A percentile compares a stretch with the other conserved stretches of the same genome.
Conservation (phyloP, 2,329 filamentous ascomycete species). For the Aspergillus floridensis region DNA sequence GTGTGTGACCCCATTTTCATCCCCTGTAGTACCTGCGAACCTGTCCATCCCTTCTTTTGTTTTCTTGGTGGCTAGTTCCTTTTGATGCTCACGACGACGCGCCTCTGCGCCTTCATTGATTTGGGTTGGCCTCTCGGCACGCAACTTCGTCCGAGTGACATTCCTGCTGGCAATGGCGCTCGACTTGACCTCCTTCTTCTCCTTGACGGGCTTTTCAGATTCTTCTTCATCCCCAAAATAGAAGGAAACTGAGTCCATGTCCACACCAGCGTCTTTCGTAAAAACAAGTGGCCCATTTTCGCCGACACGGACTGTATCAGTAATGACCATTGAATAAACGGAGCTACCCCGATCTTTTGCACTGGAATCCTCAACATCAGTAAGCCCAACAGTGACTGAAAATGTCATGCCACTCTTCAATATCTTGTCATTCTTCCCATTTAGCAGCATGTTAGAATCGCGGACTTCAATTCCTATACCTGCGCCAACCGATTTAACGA, state of each 20-base stretch:
- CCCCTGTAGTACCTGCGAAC: conserved; percentile 81
- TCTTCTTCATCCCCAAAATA: conserved; percentile 95
- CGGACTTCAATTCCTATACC: conserved; percentile 91
- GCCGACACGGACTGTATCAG: conserved; percentile 88
- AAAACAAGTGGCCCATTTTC: conserved; percentile 69
- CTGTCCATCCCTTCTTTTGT: conserved; percentile 81
- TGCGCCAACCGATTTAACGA: conserved; percentile 86
- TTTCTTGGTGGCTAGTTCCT: conserved; percentile 81
- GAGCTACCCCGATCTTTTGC: conserved; percentile 88
- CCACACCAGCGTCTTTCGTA: conserved; percentile 86
- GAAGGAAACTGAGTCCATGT: conserved; percentile 92
- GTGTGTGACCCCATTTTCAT: conserved; percentile 83
- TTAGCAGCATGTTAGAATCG: conserved; percentile 79
- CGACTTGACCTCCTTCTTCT: conserved; percentile 74
- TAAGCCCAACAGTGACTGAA: conserved; percentile 83
- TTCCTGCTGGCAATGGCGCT: conserved; percentile 91
- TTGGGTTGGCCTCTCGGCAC: conserved; percentile 84
- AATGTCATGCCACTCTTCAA: conserved; percentile 98
- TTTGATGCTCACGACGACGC: conserved; percentile 85
- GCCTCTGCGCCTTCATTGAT: conserved; percentile 87
- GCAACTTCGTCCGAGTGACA: conserved; percentile 88
- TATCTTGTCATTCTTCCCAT: conserved; percentile 76
- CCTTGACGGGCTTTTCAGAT: conserved; percentile 79
- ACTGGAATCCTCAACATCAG: conserved; percentile 80
- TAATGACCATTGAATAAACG: conserved; percentile 83